These are phyloP conservation scores for Effrenium voratum DNA, from an alignment of 73 alveolate genomes.

Conservation along the genomic window DNA sequence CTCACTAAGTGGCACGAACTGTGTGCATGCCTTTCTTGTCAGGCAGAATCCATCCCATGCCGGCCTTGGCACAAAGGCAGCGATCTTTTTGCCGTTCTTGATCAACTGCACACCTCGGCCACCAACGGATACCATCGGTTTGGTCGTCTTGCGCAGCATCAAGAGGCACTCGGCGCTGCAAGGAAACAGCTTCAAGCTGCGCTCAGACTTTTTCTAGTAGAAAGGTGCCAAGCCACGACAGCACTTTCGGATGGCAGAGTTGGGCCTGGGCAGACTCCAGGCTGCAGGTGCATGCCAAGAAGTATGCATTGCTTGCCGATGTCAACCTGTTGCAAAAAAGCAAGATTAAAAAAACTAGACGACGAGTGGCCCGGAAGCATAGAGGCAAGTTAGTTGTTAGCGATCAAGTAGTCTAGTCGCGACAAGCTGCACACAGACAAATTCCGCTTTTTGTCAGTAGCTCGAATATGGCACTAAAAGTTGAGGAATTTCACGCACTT, in stretches of 20 bases:
- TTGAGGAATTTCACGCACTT: not conserved
- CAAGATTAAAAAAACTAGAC: not conserved
- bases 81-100: slow-evolving; percentile 98
- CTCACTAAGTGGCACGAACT: not conserved
- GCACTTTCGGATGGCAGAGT: slow-evolving; percentile 98
- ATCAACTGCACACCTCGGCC: slow-evolving; percentile 98
- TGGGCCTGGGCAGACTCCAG: slow-evolving; percentile 97
- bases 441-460: not conserved
- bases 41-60: no score
- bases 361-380: not conserved
- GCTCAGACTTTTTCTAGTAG: not conserved
- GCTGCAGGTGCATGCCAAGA: no score
- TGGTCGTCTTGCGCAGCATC: no score
- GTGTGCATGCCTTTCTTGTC: no score
- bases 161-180: no score
- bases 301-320: no score
- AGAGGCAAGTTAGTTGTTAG: no score
- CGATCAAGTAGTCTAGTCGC: no score
- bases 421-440: not conserved
- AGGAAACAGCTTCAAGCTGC: no score
- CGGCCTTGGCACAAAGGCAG: slow-evolving; percentile 97
- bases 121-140: not conserved
- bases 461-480: not conserved
- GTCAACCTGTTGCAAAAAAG: no score
- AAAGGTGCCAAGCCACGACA: slow-evolving; percentile 18